Evolutionary conservation across 768 basidiomycete species (phyloP).

Genomic region (Hydnomerulius pinastri): DNA sequence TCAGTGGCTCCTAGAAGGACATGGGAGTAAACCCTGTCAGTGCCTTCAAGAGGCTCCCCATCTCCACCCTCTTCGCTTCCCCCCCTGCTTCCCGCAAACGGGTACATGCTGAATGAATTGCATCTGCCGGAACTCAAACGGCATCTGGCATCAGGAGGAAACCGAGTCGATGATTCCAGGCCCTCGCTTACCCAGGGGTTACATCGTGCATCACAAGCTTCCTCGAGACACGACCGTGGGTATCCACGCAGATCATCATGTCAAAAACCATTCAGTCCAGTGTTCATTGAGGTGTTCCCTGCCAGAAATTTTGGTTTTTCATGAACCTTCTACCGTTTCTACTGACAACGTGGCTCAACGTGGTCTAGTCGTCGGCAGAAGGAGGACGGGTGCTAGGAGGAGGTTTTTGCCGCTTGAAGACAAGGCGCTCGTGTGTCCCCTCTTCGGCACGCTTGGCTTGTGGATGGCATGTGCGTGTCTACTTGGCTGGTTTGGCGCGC

Average conservation of each 20-base stretch:
- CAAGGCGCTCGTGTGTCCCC: not conserved
- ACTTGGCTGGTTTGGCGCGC: no score
- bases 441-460: no score
- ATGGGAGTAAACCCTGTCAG: not conserved
- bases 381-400: not conserved
- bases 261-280: not conserved
- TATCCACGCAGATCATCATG: not conserved
- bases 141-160: not conserved
- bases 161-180: not conserved
- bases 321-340: not conserved
- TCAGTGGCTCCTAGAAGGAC: not conserved
- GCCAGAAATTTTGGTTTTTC: not conserved
- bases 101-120: not conserved
- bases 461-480: no score
- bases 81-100: not conserved
- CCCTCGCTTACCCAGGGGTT: not conserved
- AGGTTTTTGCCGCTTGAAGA: not conserved
- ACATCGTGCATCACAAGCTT: not conserved
- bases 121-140: slow-evolving; percentile 1
- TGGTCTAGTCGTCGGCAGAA: not conserved
- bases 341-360: not conserved
- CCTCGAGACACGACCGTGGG: slow-evolving; percentile 6
- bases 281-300: no score
- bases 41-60: not conserved
- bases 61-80: not conserved